phyloP scores from a whole-genome alignment of 1,284 basidiomycete species.

The Fistulinella cinereoalba region DNA sequence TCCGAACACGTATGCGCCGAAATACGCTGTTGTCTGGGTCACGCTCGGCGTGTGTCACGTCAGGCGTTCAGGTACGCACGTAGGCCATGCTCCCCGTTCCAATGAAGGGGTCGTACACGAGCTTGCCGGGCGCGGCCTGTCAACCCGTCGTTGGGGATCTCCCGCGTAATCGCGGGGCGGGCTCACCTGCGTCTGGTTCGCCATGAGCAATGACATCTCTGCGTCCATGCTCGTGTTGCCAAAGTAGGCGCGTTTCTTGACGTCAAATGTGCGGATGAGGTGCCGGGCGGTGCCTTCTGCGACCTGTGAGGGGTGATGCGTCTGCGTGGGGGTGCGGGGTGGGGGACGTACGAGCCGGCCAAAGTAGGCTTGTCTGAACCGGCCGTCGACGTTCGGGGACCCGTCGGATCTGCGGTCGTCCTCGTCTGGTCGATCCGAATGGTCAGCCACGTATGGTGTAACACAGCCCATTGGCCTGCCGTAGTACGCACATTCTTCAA shows the following conservation, averaged over 20 bases:
- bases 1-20: constrained; percentile 86
- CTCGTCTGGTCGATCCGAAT: constrained; percentile 39
- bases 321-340: constrained; percentile 63
- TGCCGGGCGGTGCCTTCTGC: constrained; percentile 69
- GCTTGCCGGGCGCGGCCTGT: constrained; percentile 82
- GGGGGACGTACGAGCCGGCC: constrained; percentile 84
- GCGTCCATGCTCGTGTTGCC: constrained; percentile 99
- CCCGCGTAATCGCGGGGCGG: background rate
- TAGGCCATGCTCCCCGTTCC: constrained; percentile 98
- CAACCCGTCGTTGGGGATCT: background rate
- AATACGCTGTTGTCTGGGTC: constrained; percentile 76
- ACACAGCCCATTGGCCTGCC: no score
- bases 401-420: constrained; percentile 44
- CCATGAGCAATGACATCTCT: constrained; percentile 93
- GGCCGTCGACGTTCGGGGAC: constrained; percentile 61
- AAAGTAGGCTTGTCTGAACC: constrained; percentile 73
- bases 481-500: constrained; percentile 81
- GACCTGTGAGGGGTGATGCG: constrained; percentile 44
- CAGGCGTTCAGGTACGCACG: constrained; percentile 37
- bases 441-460: background rate
- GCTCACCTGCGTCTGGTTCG: constrained; percentile 84
- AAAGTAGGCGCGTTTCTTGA: constrained; percentile 89
- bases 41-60: background rate
- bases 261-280: constrained; percentile 70
- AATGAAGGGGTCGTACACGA: constrained; percentile 95